Base-by-base conservation (phyloP, 2,329 filamentous ascomycete species). In the Eutypa lata region DNA sequence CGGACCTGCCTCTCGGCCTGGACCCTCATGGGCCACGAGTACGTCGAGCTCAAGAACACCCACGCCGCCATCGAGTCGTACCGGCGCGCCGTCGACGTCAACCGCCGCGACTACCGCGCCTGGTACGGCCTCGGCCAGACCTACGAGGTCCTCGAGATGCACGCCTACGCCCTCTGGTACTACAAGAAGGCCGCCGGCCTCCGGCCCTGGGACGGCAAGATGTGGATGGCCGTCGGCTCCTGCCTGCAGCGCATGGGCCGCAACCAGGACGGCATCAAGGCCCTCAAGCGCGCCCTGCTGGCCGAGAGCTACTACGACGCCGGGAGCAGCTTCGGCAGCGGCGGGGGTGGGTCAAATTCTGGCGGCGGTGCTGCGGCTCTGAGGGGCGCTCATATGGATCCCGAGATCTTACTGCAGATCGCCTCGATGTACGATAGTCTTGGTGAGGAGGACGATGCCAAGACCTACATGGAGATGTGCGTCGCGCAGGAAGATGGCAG, bases 21-120 rank as follows among this genome's bases (percentile, higher is more conserved):
- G 94, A 99, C 94, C 0, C 78, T 99, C 1, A 97, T 99, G 93
- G 94, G 94, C 1, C 94, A 99, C 70, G 94, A 99, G 70, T 99
- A 97, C 63, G 91, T 97, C 50, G 94, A 99, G 71, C 86, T 99
- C 72, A 99, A 97, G 67, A 99, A 99, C 68, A 97, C 93, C 0
- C 94, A 99, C 64, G 93, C 94, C 0, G 94, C 94, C 8, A 97
- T 99, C 56, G 94, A 99, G 70, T 96, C 91, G 1, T 99, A 99
- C 67, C 86, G 94, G 2, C 87, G 94, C 42, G 94, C 94, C 1
- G 93, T 99, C 1, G 94, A 99, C 64, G 90, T 94, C 61, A 97
- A 99, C 66, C 85, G 93, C 33, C 90, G 94, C 62, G 94, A 99
- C 69, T 97, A 97, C 69, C 88, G 94, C 53, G 94, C 94, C 3